Evolutionary conservation across 306 rosid species (phyloP), one percentile per base, ranked within the genome.

Genomic region (Acmispon strigosus): DNA sequence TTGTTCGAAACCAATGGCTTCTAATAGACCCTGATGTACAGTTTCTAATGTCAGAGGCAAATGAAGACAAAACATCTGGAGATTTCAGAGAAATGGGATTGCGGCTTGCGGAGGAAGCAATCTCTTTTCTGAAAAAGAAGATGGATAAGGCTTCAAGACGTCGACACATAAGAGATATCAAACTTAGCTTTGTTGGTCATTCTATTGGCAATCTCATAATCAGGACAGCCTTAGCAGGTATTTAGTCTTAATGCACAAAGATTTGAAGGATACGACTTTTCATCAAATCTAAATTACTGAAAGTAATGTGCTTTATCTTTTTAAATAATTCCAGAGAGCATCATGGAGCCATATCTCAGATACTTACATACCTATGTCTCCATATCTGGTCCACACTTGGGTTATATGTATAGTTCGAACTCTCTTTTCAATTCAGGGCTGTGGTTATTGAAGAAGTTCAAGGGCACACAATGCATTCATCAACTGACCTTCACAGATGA

Each of bases 361-460:
- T 81, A 81, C 90, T 86, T 94, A 39, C 58, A 87, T 51, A 86
- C 90, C 4, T 94, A 91, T 78, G 95, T 91, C 78, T 94, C 99
- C 43, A 83, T 94, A 78, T 94, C 96, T 22, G 99, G 99, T 56
- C 99, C 99, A 7, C 99, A 94, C 89, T 83, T 94, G 90, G 99
- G 99, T 41, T 94, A 89, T 77, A 87, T 94, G 75, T 94, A 94
- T 76, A 86, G 95, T 86, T 87, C 99, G 6, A 94, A 94, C 84
- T 87, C 99, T 41, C 83, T 91, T 73, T 94, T 94, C 80, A 94
- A 91, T 83, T 94, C 99, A 15, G 99, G 97, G 70, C 67, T 94
- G 49, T 94, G 99, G 99, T 81, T 94, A 78, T 82, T 94, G 89
- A 94, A 94, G 87, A 94, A 86, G 87, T 58, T 94, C 72, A 90